Evolutionary conservation across 2,329 filamentous ascomycete genomes (phyloP).

Genomic region (Gremmenia infestans): DNA sequence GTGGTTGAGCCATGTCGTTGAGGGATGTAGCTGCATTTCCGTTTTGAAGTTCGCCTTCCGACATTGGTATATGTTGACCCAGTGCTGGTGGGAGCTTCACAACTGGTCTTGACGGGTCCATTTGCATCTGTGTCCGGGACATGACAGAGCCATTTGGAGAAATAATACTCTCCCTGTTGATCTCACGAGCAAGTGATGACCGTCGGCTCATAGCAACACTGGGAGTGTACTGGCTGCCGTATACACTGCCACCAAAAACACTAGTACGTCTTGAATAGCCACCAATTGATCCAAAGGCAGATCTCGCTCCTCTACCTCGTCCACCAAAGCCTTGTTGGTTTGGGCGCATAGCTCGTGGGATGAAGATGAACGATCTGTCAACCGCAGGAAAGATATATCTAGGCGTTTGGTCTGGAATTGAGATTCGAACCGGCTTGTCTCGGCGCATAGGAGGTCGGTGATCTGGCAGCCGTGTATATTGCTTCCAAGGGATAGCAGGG

Average conservation of each 20-base stretch:
- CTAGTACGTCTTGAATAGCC: constrained; percentile 77
- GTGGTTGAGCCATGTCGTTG: constrained; percentile 44
- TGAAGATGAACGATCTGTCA: constrained; percentile 96
- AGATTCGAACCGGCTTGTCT: constrained; percentile 94
- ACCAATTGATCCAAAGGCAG: constrained; percentile 62
- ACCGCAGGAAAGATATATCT: constrained; percentile 87
- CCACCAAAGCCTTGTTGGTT: constrained; percentile 75
- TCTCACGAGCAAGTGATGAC: constrained; percentile 69
- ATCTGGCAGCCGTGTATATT: constrained; percentile 90
- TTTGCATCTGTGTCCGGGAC: constrained; percentile 58
- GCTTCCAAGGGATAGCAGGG: constrained; percentile 73
- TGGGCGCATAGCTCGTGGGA: constrained; percentile 85
- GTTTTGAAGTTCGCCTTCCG: constrained; percentile 27
- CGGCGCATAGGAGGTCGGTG: constrained; percentile 89
- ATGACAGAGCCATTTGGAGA: constrained; percentile 78
- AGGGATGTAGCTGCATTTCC: constrained; percentile 19
- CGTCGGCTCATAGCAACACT: constrained; percentile 84
- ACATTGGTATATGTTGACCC: constrained; percentile 26
- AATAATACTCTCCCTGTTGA: constrained; percentile 66
- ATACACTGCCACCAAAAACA: constrained; percentile 62
- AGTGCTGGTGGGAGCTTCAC: constrained; percentile 70
- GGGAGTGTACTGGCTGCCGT: constrained; percentile 75
- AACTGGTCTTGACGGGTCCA: constrained; percentile 64
- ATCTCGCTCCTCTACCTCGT: constrained; percentile 62
- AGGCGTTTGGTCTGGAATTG: constrained; percentile 71